Conservation (phyloP, 495 filamentous ascomycete genomes). For the Tetracladium setigerum region DNA sequence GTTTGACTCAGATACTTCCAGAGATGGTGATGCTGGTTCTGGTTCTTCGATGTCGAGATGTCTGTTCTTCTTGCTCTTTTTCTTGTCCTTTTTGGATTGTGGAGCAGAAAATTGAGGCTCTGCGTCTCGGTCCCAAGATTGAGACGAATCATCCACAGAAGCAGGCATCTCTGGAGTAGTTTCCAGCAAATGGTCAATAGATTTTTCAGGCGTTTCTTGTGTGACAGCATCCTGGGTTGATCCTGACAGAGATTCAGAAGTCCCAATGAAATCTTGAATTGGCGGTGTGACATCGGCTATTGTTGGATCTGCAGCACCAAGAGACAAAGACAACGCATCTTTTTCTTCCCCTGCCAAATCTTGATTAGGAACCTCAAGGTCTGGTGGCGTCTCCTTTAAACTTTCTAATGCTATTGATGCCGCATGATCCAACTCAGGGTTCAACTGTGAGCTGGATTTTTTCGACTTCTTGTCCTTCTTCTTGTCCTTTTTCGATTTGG, state of each 20-base stretch:
- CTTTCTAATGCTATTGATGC: neutral
- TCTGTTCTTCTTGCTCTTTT: constrained; percentile 30
- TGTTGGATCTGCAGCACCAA: too few relatives aligned
- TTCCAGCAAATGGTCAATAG: neutral
- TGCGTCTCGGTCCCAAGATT: constrained; percentile 10
- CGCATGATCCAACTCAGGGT: neutral
- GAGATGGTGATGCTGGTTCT: neutral
- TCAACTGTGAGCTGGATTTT: constrained; percentile 17
- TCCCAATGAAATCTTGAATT: too few relatives aligned
- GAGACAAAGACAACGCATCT: too few relatives aligned
- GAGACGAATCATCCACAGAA: neutral
- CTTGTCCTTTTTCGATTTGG: constrained; percentile 19
- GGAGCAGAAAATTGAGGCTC: constrained; percentile 2
- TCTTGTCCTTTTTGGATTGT: constrained; percentile 18
- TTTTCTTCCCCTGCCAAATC: too few relatives aligned
- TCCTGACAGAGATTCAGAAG: too few relatives aligned
- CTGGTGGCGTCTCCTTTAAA: neutral
- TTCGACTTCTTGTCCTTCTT: constrained; percentile 32
- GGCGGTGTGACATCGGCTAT: too few relatives aligned
- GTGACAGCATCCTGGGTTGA: neutral
- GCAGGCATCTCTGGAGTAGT: constrained; percentile 1
- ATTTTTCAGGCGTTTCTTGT: neutral
- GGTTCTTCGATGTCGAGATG: too few relatives aligned
- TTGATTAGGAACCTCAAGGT: neutral
- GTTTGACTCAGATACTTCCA: too few relatives aligned